Conservation (phyloP, 768 basidiomycete genomes). For the Plicaturopsis crispa region DNA sequence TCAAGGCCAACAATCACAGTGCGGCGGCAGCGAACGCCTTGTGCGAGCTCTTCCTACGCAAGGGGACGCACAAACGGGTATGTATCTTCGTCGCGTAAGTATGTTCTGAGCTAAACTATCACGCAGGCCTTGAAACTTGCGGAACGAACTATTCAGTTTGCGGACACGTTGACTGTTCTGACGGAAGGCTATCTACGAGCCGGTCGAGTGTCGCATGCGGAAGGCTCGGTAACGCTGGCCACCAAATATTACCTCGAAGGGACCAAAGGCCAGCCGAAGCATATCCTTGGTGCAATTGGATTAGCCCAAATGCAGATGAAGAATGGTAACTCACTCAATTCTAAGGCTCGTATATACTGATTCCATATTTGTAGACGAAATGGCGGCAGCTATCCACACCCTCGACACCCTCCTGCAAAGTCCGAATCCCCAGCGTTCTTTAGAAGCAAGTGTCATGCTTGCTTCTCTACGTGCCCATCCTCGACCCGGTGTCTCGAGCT, state of each 20-base stretch:
- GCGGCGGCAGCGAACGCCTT: slow-evolving; percentile 81
- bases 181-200: slow-evolving; percentile 84
- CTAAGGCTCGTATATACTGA: not conserved
- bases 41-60: slow-evolving; percentile 71
- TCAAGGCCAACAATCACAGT: slow-evolving; percentile 71
- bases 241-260: slow-evolving; percentile 64
- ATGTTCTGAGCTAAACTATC: slow-evolving; percentile 1
- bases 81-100: slow-evolving; percentile 9
- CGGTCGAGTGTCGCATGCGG: slow-evolving; percentile 72
- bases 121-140: slow-evolving; percentile 82
- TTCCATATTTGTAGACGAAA: slow-evolving; percentile 50
- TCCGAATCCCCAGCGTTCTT: slow-evolving; percentile 53
- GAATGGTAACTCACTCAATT: slow-evolving; percentile 45
- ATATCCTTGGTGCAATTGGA: slow-evolving; percentile 75
- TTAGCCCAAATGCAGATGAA: slow-evolving; percentile 83
- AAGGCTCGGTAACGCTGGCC: slow-evolving; percentile 57
- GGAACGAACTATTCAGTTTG: slow-evolving; percentile 89
- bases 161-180: slow-evolving; percentile 78
- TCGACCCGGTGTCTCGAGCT: slow-evolving; percentile 69
- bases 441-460: slow-evolving; percentile 84
- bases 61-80: slow-evolving; percentile 57
- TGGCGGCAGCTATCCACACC: slow-evolving; percentile 78
- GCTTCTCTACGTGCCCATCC: slow-evolving; percentile 83
- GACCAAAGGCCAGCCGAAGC: slow-evolving; percentile 62
- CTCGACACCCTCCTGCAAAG: slow-evolving; percentile 71